These are phyloP conservation scores for Anthoceros angustus DNA, from an alignment of 225 moss, liverwort and hornwort genomes.

Conservation along the genomic window DNA sequence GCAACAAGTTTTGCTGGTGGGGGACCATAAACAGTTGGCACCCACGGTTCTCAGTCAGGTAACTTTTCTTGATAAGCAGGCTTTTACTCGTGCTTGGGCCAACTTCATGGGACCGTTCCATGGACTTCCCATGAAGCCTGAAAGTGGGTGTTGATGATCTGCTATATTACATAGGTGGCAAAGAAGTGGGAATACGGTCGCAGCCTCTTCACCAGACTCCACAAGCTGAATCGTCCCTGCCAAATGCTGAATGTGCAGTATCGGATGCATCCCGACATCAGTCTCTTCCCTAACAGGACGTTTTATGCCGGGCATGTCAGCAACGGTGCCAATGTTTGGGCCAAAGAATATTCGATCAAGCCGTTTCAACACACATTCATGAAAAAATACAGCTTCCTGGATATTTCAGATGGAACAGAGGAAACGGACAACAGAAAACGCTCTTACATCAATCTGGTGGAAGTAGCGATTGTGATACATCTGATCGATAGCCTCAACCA, in stretches of 20 bases:
- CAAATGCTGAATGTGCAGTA: conserved; percentile 34
- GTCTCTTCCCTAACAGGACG: conserved; percentile 28
- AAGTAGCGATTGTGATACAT: background rate
- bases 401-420: conserved; percentile 31
- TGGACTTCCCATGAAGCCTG: background rate
- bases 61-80: background rate
- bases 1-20: conserved; percentile 12
- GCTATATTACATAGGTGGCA: no score
- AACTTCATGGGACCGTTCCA: no score
- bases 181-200: conserved; percentile 17
- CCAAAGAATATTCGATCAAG: conserved; percentile 7
- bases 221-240: conserved; percentile 20
- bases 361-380: conserved; percentile 15
- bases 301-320: conserved; percentile 27
- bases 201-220: conserved; percentile 45
- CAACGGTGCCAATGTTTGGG: conserved; percentile 26
- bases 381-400: conserved; percentile 28
- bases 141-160: background rate
- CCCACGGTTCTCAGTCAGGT: conserved; percentile 16
- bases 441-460: background rate
- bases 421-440: background rate
- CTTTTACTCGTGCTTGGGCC: no score
- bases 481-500: background rate
- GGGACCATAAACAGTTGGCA: conserved; percentile 16
- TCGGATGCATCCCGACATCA: conserved; percentile 47